Conservation (phyloP, 352 stramenopile genomes). For the Phytopythium aichiense region DNA sequence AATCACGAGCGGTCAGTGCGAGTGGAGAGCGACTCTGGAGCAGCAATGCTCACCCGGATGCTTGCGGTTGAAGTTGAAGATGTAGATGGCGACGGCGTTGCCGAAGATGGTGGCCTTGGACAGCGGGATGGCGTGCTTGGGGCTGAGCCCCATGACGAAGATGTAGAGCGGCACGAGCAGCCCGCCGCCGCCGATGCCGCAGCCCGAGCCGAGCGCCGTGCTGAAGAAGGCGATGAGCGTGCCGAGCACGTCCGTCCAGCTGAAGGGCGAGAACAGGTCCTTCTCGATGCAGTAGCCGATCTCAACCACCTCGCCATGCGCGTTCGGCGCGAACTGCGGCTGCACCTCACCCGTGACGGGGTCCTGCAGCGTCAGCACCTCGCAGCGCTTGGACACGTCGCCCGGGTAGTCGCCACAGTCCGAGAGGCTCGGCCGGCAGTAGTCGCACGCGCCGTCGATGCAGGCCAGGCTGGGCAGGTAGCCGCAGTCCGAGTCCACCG, state of each 20-base stretch:
- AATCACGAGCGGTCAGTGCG: neutral
- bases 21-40: neutral
- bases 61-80: slow-evolving; percentile 92
- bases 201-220: slow-evolving; percentile 87
- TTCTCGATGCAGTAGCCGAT: slow-evolving; percentile 79
- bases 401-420: slow-evolving; percentile 48
- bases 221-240: slow-evolving; percentile 74
- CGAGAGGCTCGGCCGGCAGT: slow-evolving; percentile 37
- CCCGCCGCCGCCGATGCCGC: slow-evolving; percentile 91
- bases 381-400: slow-evolving; percentile 63
- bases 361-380: slow-evolving; percentile 28
- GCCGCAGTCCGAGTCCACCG: slow-evolving; percentile 53
- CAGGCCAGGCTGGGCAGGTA: slow-evolving; percentile 73
- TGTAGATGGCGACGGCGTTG: slow-evolving; percentile 92
- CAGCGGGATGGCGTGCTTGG: slow-evolving; percentile 97
- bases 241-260: slow-evolving; percentile 56
- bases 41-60: slow-evolving; percentile 67
- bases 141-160: slow-evolving; percentile 88
- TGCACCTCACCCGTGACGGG: slow-evolving; percentile 31
- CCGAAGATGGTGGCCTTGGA: slow-evolving; percentile 97
- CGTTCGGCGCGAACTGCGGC: slow-evolving; percentile 28
- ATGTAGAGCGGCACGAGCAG: slow-evolving; percentile 98
- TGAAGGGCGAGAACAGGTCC: slow-evolving; percentile 76
- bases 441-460: slow-evolving; percentile 64
- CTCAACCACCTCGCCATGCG: slow-evolving; percentile 25